Evolutionary conservation across 108 stramenopile species (phyloP), one percentile per base, ranked within the genome.

Genomic region (Cyclotella sp.): DNA sequence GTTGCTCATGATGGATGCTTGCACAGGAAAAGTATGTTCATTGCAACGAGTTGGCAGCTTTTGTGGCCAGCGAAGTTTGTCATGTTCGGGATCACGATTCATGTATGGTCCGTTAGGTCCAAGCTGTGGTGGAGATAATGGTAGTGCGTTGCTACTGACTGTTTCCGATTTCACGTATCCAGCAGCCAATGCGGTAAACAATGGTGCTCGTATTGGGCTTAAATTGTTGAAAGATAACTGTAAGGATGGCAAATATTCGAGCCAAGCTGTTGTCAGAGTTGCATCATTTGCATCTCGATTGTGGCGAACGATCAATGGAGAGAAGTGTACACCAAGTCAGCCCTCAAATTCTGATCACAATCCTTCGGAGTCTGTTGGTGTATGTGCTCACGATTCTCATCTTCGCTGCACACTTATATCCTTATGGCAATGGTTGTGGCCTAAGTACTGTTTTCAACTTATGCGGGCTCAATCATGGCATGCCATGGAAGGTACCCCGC

Each of bases 271-370:
- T 52, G 91, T 90, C 61, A 85, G 90, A 12, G 84, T 95, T 65
- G 92, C 94, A 16, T 75, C 61, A 58, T 93, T 95, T 75, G 94
- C 91, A 13, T 87, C 91, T 0, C 80, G 76, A 55, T 81, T 95
- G 41, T 95, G 94, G 94, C 64, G 94, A 44, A 93, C 88, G 22
- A 93, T 93, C 15, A 95, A 95, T 75, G 94, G 94, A 66, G 91
- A 95, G 68, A 19, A 42, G 14, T 47, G 54, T 19, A 27, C 24
- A 67, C 26, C 63, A 41, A 41, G 22, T 21, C 57, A 52, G 30
- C n/a, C 27, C 21, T 45, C 34, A 41, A 13, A 58, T 12, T 42
- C 29, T 0, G 26, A 11, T 2, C 14, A 8, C 22, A 53, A 26
- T 51, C 4, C 4, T 0, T 49, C 26, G 29, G 26, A 67, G 26